phyloP scores from a whole-genome alignment of 441 rosid species.

The Croton setiger region DNA sequence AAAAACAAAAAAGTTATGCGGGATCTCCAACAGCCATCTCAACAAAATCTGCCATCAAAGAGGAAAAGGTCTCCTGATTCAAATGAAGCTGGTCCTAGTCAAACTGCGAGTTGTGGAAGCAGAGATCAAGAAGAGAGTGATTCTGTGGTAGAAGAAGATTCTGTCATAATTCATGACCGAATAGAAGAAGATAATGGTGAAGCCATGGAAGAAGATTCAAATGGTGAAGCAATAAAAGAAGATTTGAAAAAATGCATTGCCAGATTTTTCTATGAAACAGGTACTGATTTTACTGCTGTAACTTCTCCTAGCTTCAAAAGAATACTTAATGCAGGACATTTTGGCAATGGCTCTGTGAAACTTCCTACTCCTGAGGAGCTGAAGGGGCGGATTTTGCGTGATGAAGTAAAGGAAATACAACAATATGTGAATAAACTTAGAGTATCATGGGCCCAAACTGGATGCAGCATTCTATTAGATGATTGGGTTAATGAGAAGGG shows the following conservation, averaged over 20 bases:
- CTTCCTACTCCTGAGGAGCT: slow-evolving; percentile 40
- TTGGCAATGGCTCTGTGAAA: slow-evolving; percentile 19
- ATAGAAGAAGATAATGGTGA: too few species aligned
- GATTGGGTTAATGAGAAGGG: slow-evolving; percentile 51
- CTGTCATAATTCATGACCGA: too few species aligned
- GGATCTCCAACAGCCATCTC: slow-evolving; percentile 20
- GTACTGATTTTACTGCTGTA: slow-evolving; percentile 37
- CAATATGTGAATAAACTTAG: slow-evolving; percentile 34
- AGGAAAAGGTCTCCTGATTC: slow-evolving; percentile 19
- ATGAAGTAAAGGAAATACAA: slow-evolving; percentile 32
- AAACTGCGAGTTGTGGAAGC: slow-evolving; percentile 16
- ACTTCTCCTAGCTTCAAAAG: slow-evolving; percentile 38
- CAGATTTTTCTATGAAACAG: slow-evolving; percentile 48
- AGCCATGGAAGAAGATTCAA: not conserved
- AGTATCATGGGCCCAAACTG: slow-evolving; percentile 46
- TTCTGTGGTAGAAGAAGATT: slow-evolving; percentile 18
- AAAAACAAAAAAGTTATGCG: slow-evolving; percentile 3
- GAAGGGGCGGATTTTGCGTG: slow-evolving; percentile 44
- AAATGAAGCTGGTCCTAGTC: slow-evolving; percentile 15
- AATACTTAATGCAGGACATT: slow-evolving; percentile 30
- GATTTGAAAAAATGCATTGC: slow-evolving; percentile 33
- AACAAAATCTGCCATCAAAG: slow-evolving; percentile 26
- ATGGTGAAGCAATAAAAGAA: slow-evolving; percentile 13
- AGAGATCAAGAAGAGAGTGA: slow-evolving; percentile 11
- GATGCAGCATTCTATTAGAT: slow-evolving; percentile 62